Evolutionary conservation across 2,329 filamentous ascomycete species (phyloP), one percentile per base, ranked within the genome.

Genomic region (Pseudogymnoascus sp.): DNA sequence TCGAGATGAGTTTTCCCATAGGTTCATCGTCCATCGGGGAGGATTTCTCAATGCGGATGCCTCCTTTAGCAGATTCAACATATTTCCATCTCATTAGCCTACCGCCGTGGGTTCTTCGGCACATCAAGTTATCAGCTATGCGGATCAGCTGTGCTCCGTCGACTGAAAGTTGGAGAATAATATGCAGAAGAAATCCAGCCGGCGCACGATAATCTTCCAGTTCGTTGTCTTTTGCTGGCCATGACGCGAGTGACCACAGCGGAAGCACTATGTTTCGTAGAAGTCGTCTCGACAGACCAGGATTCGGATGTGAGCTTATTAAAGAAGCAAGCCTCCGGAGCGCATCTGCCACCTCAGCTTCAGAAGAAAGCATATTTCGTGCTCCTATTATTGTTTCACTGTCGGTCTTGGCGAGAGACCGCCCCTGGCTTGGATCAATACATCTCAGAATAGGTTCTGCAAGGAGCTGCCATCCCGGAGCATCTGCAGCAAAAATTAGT

Each of bases 221-320:
- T 1, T 69, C 65, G 4, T 72, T 67, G 6, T 73, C 68, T 4
- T 75, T 66, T 6, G 71, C 72, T 1, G 73, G 68, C 79, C 84
- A 84, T 4, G 81, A 82, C 0, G 82, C 76, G 14, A 90, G 70
- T 1, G 80, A 77, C 88, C 88, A 91, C 0, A 91, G 74, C 1
- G 86, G 81, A 4, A 85, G 72, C 2, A 88, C 67, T 2, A 89
- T 69, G 0, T 83, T 83, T 2, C 77, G 75, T 2, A 90, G 72
- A 0, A 91, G 75, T 60, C 88, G 78, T 65, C 80, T 85, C 49
- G 85, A 82, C 8, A 90, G 73, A 0, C 85, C 85, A 0, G 86
- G 84, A 62, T 89, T 87, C 0, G 86, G 86, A 68, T 88, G 87
- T 0, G 85, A 87, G 19, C 82, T 76, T 1, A 86, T 71, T 1